Evolutionary conservation across 768 basidiomycete species (phyloP).

Genomic region (Tylopilus cervinicoccineus): DNA sequence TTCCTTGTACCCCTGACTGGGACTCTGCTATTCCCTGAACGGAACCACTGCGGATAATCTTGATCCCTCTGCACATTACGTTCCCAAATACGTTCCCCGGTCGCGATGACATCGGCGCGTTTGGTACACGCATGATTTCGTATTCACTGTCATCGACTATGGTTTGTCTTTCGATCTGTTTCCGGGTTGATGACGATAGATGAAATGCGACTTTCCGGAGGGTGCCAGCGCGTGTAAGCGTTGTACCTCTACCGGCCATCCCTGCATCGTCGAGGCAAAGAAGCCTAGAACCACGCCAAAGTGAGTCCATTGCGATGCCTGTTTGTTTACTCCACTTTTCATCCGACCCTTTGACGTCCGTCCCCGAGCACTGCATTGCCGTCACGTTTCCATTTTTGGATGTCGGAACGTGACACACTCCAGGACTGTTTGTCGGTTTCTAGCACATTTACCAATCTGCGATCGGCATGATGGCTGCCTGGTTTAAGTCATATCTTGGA

Average conservation of each 20-base stretch:
- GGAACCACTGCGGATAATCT: conserved; percentile 7
- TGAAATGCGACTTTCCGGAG: conserved; percentile 82
- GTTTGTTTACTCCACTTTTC: neutral
- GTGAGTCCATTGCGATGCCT: conserved; percentile 47
- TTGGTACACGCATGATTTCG: neutral
- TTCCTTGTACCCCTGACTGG: conserved; percentile 4
- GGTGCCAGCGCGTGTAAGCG: conserved; percentile 72
- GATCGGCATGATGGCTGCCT: conserved; percentile 10
- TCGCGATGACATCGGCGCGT: neutral
- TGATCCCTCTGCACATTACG: conserved; percentile 2
- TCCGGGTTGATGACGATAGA: conserved; percentile 40
- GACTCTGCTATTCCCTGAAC: conserved; percentile 9
- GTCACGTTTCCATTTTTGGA: conserved; percentile 24
- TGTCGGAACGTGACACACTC: conserved; percentile 16
- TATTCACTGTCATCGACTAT: conserved; percentile 3
- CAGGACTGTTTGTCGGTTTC: conserved; percentile 17
- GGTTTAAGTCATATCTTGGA: conserved; percentile 13
- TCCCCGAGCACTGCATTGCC: conserved; percentile 24
- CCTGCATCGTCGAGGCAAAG: conserved; percentile 80
- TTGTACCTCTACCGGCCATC: conserved; percentile 67
- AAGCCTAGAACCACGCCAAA: conserved; percentile 77
- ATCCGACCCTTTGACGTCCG: conserved; percentile 1
- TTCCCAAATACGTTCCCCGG: conserved; percentile 6
- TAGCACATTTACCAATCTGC: conserved; percentile 10
- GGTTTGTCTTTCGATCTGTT: conserved; percentile 12